Percentiles rank a stretch among this genome's conserved stretches.
These are phyloP conservation scores for Dalechampia spathulata DNA, from an alignment of 441 rosid species.

Conservation along the genomic window DNA sequence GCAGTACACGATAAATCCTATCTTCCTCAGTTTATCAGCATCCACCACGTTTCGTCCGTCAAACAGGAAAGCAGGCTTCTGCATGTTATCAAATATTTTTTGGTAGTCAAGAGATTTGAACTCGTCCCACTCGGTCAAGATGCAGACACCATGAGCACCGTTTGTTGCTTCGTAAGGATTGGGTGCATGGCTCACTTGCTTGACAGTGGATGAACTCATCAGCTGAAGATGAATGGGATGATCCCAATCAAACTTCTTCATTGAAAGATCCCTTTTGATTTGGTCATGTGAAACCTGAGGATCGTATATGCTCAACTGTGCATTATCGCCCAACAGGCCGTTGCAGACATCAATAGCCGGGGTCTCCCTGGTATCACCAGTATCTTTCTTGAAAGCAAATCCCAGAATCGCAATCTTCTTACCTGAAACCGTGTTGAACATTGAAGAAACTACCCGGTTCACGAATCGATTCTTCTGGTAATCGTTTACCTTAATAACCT, in stretches of 20 bases:
- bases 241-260: slow-evolving; percentile 89
- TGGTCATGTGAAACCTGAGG: slow-evolving; percentile 88
- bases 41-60: slow-evolving; percentile 70
- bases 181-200: slow-evolving; percentile 61
- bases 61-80: slow-evolving; percentile 79
- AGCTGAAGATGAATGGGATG: slow-evolving; percentile 81
- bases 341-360: slow-evolving; percentile 87
- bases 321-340: slow-evolving; percentile 80
- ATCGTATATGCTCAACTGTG: slow-evolving; percentile 71
- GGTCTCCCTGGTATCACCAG: slow-evolving; percentile 85
- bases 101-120: slow-evolving; percentile 67
- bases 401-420: slow-evolving; percentile 74
- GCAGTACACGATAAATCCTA: slow-evolving; percentile 81
- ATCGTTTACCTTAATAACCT: slow-evolving; percentile 82
- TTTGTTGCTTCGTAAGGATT: slow-evolving; percentile 68
- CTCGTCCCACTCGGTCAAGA: slow-evolving; percentile 87
- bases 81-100: slow-evolving; percentile 66
- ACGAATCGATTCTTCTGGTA: slow-evolving; percentile 78
- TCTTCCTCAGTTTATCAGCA: slow-evolving; percentile 51
- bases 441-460: slow-evolving; percentile 70
- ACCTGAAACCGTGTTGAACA: slow-evolving; percentile 79
- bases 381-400: slow-evolving; percentile 88
- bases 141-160: slow-evolving; percentile 78
- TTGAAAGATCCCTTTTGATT: slow-evolving; percentile 73
- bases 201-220: slow-evolving; percentile 56